phyloP scores from a whole-genome alignment of 495 filamentous ascomycete species.

The Penicillium coprophilum region DNA sequence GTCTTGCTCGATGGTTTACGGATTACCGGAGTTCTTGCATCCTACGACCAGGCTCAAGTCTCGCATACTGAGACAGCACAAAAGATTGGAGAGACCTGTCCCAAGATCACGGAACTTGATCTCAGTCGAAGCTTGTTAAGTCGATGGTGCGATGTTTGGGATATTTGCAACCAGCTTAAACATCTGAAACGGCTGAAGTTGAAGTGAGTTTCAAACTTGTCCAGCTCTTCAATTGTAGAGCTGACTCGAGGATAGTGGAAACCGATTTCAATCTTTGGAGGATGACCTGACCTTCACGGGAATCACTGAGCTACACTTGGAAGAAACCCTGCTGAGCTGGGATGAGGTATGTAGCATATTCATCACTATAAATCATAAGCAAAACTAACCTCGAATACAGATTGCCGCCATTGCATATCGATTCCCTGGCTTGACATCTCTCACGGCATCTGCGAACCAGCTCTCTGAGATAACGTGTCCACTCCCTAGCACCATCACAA shows the following conservation, averaged over 20 bases:
- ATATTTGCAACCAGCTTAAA: slow-evolving; percentile 67
- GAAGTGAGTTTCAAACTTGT: slow-evolving; percentile 52
- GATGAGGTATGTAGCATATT: slow-evolving; percentile 53
- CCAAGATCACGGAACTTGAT: slow-evolving; percentile 77
- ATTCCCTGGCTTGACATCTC: slow-evolving; percentile 60
- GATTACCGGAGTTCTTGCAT: slow-evolving; percentile 49
- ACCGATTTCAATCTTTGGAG: slow-evolving; percentile 62
- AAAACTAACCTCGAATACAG: slow-evolving; percentile 26
- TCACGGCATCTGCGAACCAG: slow-evolving; percentile 58
- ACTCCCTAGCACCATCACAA: slow-evolving; percentile 50
- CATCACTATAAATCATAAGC: background rate
- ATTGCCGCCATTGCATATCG: slow-evolving; percentile 39
- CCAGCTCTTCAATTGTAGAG: background rate
- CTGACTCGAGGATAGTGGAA: slow-evolving; percentile 59
- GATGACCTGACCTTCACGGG: slow-evolving; percentile 49
- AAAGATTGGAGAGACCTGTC: slow-evolving; percentile 40
- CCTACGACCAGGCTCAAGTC: slow-evolving; percentile 36
- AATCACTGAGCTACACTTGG: slow-evolving; percentile 69
- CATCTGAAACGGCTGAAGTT: slow-evolving; percentile 63
- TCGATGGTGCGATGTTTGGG: slow-evolving; percentile 59
- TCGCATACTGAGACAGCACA: slow-evolving; percentile 23
- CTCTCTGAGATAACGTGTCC: slow-evolving; percentile 37
- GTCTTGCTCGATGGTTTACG: slow-evolving; percentile 76
- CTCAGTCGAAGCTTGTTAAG: slow-evolving; percentile 81
- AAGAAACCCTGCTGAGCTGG: slow-evolving; percentile 72